Evolutionary conservation across 2,329 filamentous ascomycete species (phyloP).

Genomic region (Penicillium decumbens): DNA sequence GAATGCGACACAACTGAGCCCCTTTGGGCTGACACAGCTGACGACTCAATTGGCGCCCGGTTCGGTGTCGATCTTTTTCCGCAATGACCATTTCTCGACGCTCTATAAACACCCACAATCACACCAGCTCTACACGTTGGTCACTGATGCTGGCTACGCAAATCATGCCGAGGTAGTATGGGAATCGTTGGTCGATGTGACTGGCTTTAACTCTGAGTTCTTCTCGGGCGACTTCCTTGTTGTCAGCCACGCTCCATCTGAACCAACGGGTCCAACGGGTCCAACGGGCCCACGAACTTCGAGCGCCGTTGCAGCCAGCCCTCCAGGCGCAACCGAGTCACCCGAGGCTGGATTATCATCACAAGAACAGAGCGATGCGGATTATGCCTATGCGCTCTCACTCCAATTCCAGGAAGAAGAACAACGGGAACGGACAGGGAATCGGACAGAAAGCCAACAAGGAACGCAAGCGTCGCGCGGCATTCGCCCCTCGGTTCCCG

Average conservation of each 20-base stretch:
- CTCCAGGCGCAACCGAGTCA: constrained; percentile 11
- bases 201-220: constrained; percentile 74
- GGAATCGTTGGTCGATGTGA: constrained; percentile 88
- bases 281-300: constrained; percentile 27
- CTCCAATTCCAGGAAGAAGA: constrained; percentile 94
- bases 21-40: constrained; percentile 72
- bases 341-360: constrained; percentile 19
- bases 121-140: constrained; percentile 70
- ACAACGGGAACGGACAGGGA: constrained; percentile 53
- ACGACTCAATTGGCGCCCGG: constrained; percentile 67
- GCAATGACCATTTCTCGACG: constrained; percentile 96
- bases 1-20: constrained; percentile 82
- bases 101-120: constrained; percentile 82
- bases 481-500: constrained; percentile 18
- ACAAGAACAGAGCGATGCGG: constrained; percentile 65
- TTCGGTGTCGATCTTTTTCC: constrained; percentile 82
- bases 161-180: constrained; percentile 88
- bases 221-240: constrained; percentile 85
- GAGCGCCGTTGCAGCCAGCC: constrained; percentile 19
- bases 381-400: constrained; percentile 83
- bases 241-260: constrained; percentile 58
- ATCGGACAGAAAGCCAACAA: constrained; percentile 36
- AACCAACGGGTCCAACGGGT: constrained; percentile 27
- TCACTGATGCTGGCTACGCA: constrained; percentile 89
- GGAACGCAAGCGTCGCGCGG: background rate